Base-by-base conservation (phyloP, 208 protist genomes). In the Acanthamoeba lenticulata region DNA sequence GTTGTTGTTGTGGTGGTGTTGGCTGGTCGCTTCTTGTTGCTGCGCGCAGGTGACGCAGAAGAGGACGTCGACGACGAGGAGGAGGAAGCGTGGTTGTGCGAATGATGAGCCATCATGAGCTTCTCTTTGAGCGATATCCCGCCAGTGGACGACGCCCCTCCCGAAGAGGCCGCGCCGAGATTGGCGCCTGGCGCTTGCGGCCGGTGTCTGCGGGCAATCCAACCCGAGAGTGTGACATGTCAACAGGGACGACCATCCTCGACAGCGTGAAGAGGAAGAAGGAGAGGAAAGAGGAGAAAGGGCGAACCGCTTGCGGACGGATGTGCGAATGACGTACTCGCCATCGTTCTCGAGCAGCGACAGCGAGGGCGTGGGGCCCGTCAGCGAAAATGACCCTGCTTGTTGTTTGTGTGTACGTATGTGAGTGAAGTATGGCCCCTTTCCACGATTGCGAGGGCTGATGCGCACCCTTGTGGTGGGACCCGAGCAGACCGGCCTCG, bases 381-480 rank as follows among this genome's bases (percentile, higher is more conserved):
- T 91, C 85, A 91, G 69, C 7, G 85, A 91, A 49, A 91, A 91
- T 3, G 85, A 69, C 5, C 55, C 52, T 91, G 32, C n/a, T 1
- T 27, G 29, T 15, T 5, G 36, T 29, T 42, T 19, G 11, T 0
- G 13, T 74, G 32, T 6, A 52, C 15, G 34, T 32, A 0, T n/a
- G 4, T 42, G 44, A 21, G 34, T 24, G 24, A 15, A 79, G 36
- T 24, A 79, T 21, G 11, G 24, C 17, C 9, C 32, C 36, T 29
- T 44, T 44, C n/a, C 17, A 13, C 17, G 32, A 24, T 13, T 79
- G 13, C 36, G 13, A 24, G 32, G 11, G 15, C 11, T 32, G 15
- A 79, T 79, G 15, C 17, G 11, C 36, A 40, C 32, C 17, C 36
- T 40, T 21, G n/a, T 44, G 24, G n/a, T n/a, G n/a, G n/a, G n/a